A percentile compares a stretch with the other conserved stretches of the same genome.
Evolutionary conservation across 2,329 filamentous ascomycete genomes (phyloP).

Genomic region (Fusarium concolor): DNA sequence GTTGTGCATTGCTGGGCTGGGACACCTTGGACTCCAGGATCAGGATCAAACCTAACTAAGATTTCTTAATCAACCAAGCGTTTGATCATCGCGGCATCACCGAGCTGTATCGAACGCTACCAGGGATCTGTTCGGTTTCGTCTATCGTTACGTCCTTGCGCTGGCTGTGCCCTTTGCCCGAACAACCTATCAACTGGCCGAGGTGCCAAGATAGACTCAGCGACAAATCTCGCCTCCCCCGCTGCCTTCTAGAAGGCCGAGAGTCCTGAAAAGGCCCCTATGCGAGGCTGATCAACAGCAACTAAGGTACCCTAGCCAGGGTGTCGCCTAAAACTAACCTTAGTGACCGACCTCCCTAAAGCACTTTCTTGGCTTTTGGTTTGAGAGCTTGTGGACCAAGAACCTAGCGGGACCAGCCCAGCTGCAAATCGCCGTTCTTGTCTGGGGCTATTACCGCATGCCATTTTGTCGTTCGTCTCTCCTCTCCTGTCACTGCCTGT

Average conservation of each 20-base stretch:
- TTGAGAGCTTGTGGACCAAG: constrained; percentile 17
- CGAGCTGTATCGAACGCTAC: constrained; percentile 17
- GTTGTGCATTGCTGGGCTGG: constrained; percentile 5
- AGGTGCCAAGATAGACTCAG: constrained; percentile 24
- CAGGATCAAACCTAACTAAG: constrained; percentile 18
- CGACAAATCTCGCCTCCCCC: constrained; percentile 34
- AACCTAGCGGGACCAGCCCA: constrained; percentile 14
- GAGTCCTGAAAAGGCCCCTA: constrained; percentile 40
- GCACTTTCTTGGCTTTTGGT: constrained; percentile 4
- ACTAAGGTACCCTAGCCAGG: constrained; percentile 35
- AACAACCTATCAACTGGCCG: constrained; percentile 24
- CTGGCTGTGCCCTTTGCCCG: constrained; percentile 26
- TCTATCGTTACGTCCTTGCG: constrained; percentile 20
- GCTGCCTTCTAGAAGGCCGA: constrained; percentile 45
- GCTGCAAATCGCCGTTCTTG: constrained; percentile 33
- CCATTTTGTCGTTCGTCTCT: constrained; percentile 15
- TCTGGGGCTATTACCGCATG: constrained; percentile 21
- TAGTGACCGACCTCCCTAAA: constrained; percentile 26
- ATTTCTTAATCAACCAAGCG: constrained; percentile 27
- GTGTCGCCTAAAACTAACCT: constrained; percentile 40
- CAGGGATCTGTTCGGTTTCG: constrained; percentile 11
- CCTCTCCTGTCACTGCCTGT: constrained; percentile 7
- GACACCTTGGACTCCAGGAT: constrained; percentile 16
- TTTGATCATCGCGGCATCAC: constrained; percentile 27
- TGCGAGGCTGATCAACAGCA: constrained; percentile 47